phyloP scores from a whole-genome alignment of 2,329 filamentous ascomycete genomes.

The Neofusicoccum cordaticola region DNA sequence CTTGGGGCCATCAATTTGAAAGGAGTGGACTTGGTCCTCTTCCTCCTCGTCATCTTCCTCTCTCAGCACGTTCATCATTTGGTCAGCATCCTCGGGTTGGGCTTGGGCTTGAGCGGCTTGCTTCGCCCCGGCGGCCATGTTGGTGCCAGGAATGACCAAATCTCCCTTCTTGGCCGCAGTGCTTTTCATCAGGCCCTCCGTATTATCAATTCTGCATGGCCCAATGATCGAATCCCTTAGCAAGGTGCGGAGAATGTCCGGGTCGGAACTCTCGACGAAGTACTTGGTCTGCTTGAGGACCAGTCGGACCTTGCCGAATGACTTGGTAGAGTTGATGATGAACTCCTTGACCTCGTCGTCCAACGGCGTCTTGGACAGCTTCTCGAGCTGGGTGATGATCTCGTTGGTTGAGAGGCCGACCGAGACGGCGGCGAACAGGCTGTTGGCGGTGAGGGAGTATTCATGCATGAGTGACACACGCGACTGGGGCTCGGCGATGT shows the following conservation, averaged over 20 bases:
- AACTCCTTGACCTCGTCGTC: conserved; percentile 78
- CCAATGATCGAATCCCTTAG: conserved; percentile 81
- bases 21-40: conserved; percentile 84
- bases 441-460: conserved; percentile 87
- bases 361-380: conserved; percentile 83
- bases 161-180: conserved; percentile 82
- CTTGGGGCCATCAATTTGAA: conserved; percentile 78
- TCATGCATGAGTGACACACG: conserved; percentile 90
- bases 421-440: conserved; percentile 90
- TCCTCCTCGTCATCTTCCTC: conserved; percentile 86
- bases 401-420: conserved; percentile 87
- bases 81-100: conserved; percentile 39
- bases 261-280: conserved; percentile 88
- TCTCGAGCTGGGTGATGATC: conserved; percentile 84
- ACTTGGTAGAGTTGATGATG: conserved; percentile 78
- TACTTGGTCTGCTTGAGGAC: conserved; percentile 94
- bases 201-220: conserved; percentile 70
- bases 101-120: conserved; percentile 59
- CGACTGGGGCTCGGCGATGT: conserved; percentile 89
- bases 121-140: conserved; percentile 82
- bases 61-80: conserved; percentile 64
- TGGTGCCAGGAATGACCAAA: conserved; percentile 90
- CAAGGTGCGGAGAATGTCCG: conserved; percentile 80
- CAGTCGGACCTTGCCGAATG: conserved; percentile 92
- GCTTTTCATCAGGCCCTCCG: conserved; percentile 71